A percentile compares a stretch with the other conserved stretches of the same genome.
These are phyloP conservation scores for Vigna trinervia DNA, from an alignment of 306 rosid genomes.

Conservation along the genomic window DNA sequence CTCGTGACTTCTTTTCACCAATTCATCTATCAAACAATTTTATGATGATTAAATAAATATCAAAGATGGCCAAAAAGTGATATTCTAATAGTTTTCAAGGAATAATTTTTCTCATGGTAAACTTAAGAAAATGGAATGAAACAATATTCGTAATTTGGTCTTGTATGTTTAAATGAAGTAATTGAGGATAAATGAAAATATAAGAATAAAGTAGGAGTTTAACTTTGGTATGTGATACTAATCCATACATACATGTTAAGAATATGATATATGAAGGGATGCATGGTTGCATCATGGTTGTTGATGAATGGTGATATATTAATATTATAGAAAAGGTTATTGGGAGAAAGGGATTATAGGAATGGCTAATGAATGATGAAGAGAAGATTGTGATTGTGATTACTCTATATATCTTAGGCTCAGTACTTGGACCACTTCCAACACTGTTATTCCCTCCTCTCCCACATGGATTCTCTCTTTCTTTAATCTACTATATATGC, in stretches of 20 bases:
- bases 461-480: conserved; percentile 59
- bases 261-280: conserved; percentile 30
- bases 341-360: conserved; percentile 60
- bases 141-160: too few relatives aligned
- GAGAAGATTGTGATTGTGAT: conserved; percentile 62
- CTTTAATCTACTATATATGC: conserved; percentile 20
- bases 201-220: too few relatives aligned
- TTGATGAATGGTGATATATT: conserved; percentile 29
- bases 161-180: too few relatives aligned
- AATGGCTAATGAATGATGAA: conserved; percentile 71
- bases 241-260: background rate
- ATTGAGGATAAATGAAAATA: too few relatives aligned
- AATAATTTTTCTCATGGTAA: too few relatives aligned
- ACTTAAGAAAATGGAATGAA: too few relatives aligned
- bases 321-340: conserved; percentile 49
- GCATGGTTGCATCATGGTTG: background rate
- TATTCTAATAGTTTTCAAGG: too few relatives aligned
- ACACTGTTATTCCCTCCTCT: conserved; percentile 53
- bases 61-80: background rate
- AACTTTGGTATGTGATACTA: too few relatives aligned
- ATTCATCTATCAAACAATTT: background rate
- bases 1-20: background rate
- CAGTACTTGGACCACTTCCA: conserved; percentile 61
- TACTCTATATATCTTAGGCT: conserved; percentile 52
- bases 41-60: background rate